A percentile compares a stretch with the other conserved stretches of the same genome.
Evolutionary conservation across 192 early-diverging fungal species (phyloP).

Genomic region (Coemansia sp.): DNA sequence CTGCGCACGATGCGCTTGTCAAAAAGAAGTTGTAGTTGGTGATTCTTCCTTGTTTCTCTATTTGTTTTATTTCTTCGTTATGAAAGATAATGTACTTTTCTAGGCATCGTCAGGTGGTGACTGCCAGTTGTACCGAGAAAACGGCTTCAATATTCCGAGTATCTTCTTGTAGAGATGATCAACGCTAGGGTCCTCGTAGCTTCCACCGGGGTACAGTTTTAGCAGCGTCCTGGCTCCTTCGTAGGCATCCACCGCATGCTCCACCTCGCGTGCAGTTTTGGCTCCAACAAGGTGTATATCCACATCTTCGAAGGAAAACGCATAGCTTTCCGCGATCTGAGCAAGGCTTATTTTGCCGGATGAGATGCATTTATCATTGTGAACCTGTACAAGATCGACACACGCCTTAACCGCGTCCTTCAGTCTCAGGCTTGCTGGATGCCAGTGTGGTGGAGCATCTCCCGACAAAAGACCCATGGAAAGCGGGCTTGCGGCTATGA

Average conservation of each 20-base stretch:
- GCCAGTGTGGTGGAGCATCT: slow-evolving; percentile 62
- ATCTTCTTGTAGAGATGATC: slow-evolving; percentile 22
- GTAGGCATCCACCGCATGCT: slow-evolving; percentile 27
- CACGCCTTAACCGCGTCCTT: slow-evolving; percentile 55
- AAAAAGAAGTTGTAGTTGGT: not conserved
- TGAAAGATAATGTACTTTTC: not conserved
- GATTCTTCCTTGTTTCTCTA: not conserved
- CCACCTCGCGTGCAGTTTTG: slow-evolving; percentile 27
- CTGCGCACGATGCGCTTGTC: not conserved
- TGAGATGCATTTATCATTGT: not conserved
- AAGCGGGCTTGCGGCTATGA: slow-evolving; percentile 69
- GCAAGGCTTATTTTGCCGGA: slow-evolving; percentile 45
- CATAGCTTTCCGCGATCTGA: slow-evolving; percentile 56
- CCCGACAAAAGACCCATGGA: slow-evolving; percentile 68
- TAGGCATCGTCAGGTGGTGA: slow-evolving; percentile 41
- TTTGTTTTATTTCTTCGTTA: not conserved
- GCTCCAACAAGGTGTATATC: slow-evolving; percentile 48
- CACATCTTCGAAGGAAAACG: slow-evolving; percentile 21
- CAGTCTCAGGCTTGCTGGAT: slow-evolving; percentile 61
- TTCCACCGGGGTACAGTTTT: slow-evolving; percentile 11
- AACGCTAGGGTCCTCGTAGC: slow-evolving; percentile 10
- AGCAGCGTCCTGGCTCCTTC: slow-evolving; percentile 6
- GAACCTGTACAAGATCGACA: slow-evolving; percentile 36
- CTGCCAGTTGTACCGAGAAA: slow-evolving; percentile 44
- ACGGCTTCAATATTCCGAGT: slow-evolving; percentile 24